Percentiles rank a stretch among this genome's conserved stretches.
Evolutionary conservation across 106 monocot species (phyloP).

Genomic region (Dactylorhiza incarnata): DNA sequence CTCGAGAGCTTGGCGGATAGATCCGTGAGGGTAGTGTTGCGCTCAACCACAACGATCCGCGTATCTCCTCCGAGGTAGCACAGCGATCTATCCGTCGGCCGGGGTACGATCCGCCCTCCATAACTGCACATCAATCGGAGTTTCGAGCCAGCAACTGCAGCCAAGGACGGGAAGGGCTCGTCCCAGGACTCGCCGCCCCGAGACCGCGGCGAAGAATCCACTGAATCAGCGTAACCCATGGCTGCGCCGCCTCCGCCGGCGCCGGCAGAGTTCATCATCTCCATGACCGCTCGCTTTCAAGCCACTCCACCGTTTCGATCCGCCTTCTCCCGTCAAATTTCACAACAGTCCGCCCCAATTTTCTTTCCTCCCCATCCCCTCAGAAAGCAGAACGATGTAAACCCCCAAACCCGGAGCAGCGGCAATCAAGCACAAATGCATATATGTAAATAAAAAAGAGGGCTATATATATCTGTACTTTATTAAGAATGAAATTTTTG

Average conservation of each 20-base stretch:
- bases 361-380: not conserved
- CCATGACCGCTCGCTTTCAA: slow-evolving; percentile 8
- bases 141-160: slow-evolving; percentile 24
- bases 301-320: not conserved
- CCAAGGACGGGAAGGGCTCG: slow-evolving; percentile 40
- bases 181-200: slow-evolving; percentile 87
- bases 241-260: slow-evolving; percentile 13
- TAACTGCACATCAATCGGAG: slow-evolving; percentile 97
- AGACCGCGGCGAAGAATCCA: slow-evolving; percentile 78
- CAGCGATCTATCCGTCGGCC: slow-evolving; percentile 81
- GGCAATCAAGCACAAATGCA: not conserved
- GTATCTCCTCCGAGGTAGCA: slow-evolving; percentile 98
- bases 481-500: too few relatives aligned
- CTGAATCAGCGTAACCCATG: slow-evolving; percentile 54
- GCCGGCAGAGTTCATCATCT: slow-evolving; percentile 11
- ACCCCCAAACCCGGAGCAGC: not conserved
- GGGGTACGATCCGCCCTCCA: slow-evolving; percentile 89
- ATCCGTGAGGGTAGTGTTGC: slow-evolving; percentile 58
- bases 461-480: too few relatives aligned
- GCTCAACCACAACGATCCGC: slow-evolving; percentile 79
- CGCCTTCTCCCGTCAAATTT: too few relatives aligned
- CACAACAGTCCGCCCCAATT: not conserved
- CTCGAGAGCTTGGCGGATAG: slow-evolving; percentile 56
- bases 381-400: not conserved
- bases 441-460: too few relatives aligned